A percentile compares a stretch with the other conserved stretches of the same genome.
Evolutionary conservation across 83 land plant species (phyloP).

Genomic region (Thuja plicata): DNA sequence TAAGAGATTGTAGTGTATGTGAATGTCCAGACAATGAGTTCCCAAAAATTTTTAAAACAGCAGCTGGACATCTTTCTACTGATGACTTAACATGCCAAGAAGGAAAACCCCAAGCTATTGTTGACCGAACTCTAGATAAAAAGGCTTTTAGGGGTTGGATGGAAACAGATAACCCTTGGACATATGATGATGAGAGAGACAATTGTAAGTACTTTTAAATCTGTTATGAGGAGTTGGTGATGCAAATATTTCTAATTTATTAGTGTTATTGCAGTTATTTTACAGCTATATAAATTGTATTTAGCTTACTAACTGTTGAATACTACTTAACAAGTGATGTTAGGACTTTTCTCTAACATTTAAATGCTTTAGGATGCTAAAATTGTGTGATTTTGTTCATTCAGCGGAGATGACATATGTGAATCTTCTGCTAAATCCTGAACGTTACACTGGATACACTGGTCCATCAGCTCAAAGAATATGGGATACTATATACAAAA

Average conservation of each 20-base stretch:
- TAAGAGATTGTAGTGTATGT: conserved; percentile 97
- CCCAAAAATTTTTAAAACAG: conserved; percentile 69
- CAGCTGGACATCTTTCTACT: conserved; percentile 31
- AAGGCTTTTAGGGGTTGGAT: conserved; percentile 86
- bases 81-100: conserved; percentile 84
- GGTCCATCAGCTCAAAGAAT: conserved; percentile 91
- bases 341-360: background rate
- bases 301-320: background rate
- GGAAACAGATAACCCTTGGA: conserved; percentile 95
- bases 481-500: conserved; percentile 86
- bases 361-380: background rate
- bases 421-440: conserved; percentile 87
- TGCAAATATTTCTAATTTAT: background rate
- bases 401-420: conserved; percentile 97
- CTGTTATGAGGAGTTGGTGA: background rate
- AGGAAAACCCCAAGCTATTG: conserved; percentile 85
- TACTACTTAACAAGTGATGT: background rate
- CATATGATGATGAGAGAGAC: conserved; percentile 90
- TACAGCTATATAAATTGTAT: background rate
- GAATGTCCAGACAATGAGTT: conserved; percentile 96
- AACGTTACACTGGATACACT: conserved; percentile 89
- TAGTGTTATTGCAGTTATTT: background rate
- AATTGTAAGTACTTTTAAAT: conserved; percentile 43
- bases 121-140: conserved; percentile 85
- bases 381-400: conserved; percentile 12